Evolutionary conservation across 2,329 filamentous ascomycete genomes (phyloP), one percentile per base, ranked within the genome.

Genomic region (Dichotomopilus funicola): DNA sequence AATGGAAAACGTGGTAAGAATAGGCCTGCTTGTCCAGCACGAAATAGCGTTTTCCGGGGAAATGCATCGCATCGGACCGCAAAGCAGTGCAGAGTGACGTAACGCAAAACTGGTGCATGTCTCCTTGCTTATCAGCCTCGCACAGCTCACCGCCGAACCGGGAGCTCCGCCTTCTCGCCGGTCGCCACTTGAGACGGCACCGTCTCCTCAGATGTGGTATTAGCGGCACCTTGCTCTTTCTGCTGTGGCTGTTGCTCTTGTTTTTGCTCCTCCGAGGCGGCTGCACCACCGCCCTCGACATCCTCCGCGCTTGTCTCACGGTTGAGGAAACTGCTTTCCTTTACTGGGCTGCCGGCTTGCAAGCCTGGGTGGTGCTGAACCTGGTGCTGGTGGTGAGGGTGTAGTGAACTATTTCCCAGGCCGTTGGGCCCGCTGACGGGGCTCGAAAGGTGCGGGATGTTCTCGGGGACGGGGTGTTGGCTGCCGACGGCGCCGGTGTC

Each of bases 401-500:
- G 64, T 72, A 76, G 51, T 74, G 71, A 58, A 70, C 68, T 71
- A 63, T 27, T 27, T 27, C 72, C 72, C 65, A 71, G 71, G 64
- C 70, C 65, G 64, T 66, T 69, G 59, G 61, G 57, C 46, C 63
- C 61, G 61, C 75, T 66, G 73, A 80, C 72, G 58, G 87, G 85
- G 55, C 87, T 87, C 44, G 87, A 85, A 64, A 92, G 81, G 76
- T 96, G 91, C 35, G 91, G 91, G 72, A 96, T 96, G 72, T 95
- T 95, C 75, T 96, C 91, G 63, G 91, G 91, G 51, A 91, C 86
- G 53, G 94, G 94, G 73, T 99, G 94, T 75, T 96, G 87, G 67
- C 89, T 91, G 67, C 94, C 94, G 68, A 99, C 89, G 67, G 87
- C 87, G 69, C 92, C 95, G 58, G 95, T 89, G 69, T 95, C 92